These are phyloP conservation scores for Begonia masoniana DNA, from an alignment of 306 rosid genomes.

Conservation along the genomic window DNA sequence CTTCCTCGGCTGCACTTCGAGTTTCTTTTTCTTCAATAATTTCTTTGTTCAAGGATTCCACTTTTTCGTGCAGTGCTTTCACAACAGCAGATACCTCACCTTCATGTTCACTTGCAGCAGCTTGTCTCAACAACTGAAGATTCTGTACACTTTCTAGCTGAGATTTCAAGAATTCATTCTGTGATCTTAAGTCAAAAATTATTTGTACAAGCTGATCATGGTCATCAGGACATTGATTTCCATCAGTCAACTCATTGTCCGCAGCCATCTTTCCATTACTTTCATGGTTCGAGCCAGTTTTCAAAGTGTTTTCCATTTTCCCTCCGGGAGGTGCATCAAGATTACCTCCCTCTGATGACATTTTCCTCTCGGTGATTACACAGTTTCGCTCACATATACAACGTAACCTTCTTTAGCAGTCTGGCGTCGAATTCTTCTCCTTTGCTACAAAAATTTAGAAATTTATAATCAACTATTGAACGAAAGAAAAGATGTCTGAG, in stretches of 20 bases:
- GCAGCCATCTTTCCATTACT: constrained; percentile 21
- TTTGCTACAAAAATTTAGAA: too few relatives aligned
- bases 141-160: constrained; percentile 45
- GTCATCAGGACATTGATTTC: constrained; percentile 19
- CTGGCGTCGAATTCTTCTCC: too few relatives aligned
- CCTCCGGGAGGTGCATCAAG: constrained; percentile 17
- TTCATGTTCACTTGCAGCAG: constrained; percentile 18
- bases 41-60: constrained; percentile 43
- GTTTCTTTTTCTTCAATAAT: constrained; percentile 74
- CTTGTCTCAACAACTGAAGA: constrained; percentile 16
- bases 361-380: constrained; percentile 12
- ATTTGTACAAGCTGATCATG: constrained; percentile 54
- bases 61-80: constrained; percentile 39
- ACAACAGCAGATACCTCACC: constrained; percentile 25
- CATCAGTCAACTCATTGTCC: constrained; percentile 34
- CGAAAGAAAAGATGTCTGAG: too few relatives aligned
- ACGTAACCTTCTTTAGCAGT: too few relatives aligned
- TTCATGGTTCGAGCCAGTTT: constrained; percentile 13
- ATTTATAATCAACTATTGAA: too few relatives aligned
- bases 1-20: constrained; percentile 74
- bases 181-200: constrained; percentile 52
- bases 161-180: constrained; percentile 79
- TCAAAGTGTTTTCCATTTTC: constrained; percentile 21
- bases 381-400: constrained; percentile 12
- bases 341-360: constrained; percentile 37